These are phyloP conservation scores for Penicillium paxilli DNA, from an alignment of 495 filamentous ascomycete genomes.

Conservation along the genomic window DNA sequence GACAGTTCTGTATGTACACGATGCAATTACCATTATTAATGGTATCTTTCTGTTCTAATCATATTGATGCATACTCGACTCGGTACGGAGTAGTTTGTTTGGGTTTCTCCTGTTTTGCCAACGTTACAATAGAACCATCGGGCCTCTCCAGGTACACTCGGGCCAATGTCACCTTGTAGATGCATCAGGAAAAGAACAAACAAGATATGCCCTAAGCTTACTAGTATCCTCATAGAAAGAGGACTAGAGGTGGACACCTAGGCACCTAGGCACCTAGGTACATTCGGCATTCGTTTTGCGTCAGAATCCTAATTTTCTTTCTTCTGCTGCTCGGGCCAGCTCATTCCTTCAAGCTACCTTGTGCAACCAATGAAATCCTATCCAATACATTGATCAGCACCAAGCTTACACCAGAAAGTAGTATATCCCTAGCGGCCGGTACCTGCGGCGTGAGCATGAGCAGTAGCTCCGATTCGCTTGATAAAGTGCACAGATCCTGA, in stretches of 20 bases:
- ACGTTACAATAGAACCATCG: not conserved
- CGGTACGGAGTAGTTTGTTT: not conserved
- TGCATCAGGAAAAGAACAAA: not conserved
- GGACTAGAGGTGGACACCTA: too few species aligned
- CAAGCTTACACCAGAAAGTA: too few species aligned
- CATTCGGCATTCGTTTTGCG: too few species aligned
- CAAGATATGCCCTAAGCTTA: not conserved
- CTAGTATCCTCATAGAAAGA: too few species aligned
- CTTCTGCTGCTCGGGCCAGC: too few species aligned
- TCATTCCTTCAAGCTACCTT: not conserved
- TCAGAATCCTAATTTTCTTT: too few species aligned
- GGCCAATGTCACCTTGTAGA: not conserved
- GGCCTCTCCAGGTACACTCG: not conserved
- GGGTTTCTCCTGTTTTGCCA: too few species aligned
- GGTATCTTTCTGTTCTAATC: not conserved
- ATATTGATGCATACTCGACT: too few species aligned
- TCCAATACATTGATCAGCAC: not conserved
- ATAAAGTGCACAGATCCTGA: not conserved
- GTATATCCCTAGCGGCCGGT: not conserved
- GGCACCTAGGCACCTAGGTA: too few species aligned
- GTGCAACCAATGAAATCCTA: not conserved
- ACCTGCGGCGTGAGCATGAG: not conserved
- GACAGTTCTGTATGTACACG: too few species aligned
- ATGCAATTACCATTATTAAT: too few species aligned
- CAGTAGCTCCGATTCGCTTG: not conserved